These are phyloP conservation scores for Suillus subalutaceus DNA, from an alignment of 768 basidiomycete species.

Conservation along the genomic window DNA sequence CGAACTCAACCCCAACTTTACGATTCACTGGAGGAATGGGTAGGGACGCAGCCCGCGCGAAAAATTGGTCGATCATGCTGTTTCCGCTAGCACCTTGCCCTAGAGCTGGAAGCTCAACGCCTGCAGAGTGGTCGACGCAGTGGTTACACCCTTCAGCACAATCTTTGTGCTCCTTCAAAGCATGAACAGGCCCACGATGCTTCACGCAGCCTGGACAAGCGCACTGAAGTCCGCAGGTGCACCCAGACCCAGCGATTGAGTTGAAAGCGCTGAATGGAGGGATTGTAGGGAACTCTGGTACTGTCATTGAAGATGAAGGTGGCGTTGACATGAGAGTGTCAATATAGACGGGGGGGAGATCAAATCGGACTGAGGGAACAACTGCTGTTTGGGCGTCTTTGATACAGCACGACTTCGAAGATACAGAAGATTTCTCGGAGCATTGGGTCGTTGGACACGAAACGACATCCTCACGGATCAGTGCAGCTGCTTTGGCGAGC, in stretches of 20 bases:
- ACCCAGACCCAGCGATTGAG: constrained; percentile 68
- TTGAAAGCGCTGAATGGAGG: constrained; percentile 61
- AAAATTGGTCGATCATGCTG: constrained; percentile 62
- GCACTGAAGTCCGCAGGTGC: constrained; percentile 71
- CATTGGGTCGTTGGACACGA: not conserved
- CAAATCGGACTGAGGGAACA: not conserved
- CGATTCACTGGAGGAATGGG: constrained; percentile 55
- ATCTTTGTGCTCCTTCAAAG: constrained; percentile 33
- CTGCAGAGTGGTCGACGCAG: constrained; percentile 59
- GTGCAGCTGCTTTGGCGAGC: constrained; percentile 41
- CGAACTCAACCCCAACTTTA: constrained; percentile 42
- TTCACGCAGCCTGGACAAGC: constrained; percentile 74
- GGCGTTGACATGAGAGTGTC: constrained; percentile 50
- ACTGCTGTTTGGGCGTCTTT: not conserved
- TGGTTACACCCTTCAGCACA: constrained; percentile 58
- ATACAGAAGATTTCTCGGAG: constrained; percentile 1
- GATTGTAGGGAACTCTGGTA: constrained; percentile 56
- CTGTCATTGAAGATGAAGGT: constrained; percentile 22
- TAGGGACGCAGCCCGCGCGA: constrained; percentile 68
- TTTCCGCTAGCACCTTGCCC: constrained; percentile 15
- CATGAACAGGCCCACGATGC: constrained; percentile 60
- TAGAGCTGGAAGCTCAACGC: constrained; percentile 45
- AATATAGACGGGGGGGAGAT: constrained; percentile 37
- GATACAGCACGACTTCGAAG: constrained; percentile 26
- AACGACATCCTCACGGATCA: constrained; percentile 18